These are phyloP conservation scores for Chlorella variabilis DNA, from an alignment of 163 green algal genomes.

Conservation along the genomic window DNA sequence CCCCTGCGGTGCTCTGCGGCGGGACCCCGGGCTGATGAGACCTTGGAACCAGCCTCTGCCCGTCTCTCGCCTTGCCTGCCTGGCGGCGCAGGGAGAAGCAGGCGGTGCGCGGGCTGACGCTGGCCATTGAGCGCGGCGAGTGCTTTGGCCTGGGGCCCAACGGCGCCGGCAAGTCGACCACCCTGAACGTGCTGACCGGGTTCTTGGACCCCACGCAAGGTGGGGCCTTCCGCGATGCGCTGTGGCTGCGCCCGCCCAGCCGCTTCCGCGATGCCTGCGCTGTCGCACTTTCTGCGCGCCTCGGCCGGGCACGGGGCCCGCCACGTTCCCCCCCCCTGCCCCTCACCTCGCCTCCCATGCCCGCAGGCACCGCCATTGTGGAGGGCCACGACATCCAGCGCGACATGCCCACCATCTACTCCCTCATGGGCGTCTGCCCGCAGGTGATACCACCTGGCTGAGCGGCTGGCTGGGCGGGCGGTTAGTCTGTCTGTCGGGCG, in stretches of 20 bases:
- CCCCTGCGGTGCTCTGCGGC: no score
- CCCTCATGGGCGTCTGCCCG: conserved; percentile 87
- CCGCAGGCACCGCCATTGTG: conserved; percentile 52
- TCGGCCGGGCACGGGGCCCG: no score
- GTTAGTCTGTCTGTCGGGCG: no score
- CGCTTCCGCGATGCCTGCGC: no score
- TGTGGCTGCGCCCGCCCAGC: not conserved
- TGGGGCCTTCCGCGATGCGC: not conserved
- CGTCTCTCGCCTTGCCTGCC: no score
- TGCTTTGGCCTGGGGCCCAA: conserved; percentile 94
- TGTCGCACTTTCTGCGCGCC: no score
- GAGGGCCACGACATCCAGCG: conserved; percentile 61
- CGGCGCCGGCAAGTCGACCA: conserved; percentile 92
- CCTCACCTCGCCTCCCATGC: not conserved
- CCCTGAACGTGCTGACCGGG: conserved; percentile 86
- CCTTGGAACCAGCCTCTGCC: no score
- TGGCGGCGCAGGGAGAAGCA: conserved; percentile 54
- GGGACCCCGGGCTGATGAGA: no score
- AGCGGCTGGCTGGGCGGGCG: no score
- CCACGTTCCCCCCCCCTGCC: not conserved
- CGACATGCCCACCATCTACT: conserved; percentile 74
- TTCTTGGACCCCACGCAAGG: conserved; percentile 68
- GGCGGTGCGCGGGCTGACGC: conserved; percentile 78
- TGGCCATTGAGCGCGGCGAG: conserved; percentile 84
- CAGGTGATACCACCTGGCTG: no score